phyloP scores from a whole-genome alignment of 1,139 yeast genomes.

The Hansenula sp. region DNA sequence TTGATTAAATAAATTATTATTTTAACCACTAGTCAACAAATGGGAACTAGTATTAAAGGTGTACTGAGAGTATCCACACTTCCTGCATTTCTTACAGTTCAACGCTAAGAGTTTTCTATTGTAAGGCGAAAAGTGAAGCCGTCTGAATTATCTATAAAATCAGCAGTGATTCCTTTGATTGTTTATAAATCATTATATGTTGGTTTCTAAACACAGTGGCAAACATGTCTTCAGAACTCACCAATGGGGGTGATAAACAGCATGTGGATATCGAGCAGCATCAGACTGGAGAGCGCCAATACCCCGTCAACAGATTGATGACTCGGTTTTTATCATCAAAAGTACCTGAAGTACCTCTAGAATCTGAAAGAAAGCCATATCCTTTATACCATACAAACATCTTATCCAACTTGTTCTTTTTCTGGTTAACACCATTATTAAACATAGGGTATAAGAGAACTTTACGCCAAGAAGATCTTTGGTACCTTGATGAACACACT shows the following conservation, averaged over 20 bases:
- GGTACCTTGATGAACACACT: slow-evolving; percentile 43
- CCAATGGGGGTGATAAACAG: too few species aligned
- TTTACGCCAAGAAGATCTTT: slow-evolving; percentile 59
- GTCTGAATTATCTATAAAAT: too few species aligned
- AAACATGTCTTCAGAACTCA: neutral
- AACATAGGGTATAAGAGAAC: slow-evolving; percentile 62
- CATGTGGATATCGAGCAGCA: neutral
- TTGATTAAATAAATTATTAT: too few species aligned
- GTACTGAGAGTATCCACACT: too few species aligned
- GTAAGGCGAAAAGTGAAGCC: too few species aligned
- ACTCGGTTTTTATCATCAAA: slow-evolving; percentile 31
- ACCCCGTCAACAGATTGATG: slow-evolving; percentile 27
- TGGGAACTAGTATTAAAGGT: too few species aligned
- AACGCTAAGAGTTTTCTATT: too few species aligned
- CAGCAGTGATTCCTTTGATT: too few species aligned
- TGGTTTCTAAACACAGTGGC: too few species aligned
- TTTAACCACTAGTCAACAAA: too few species aligned
- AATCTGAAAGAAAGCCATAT: slow-evolving; percentile 40
- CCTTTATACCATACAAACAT: slow-evolving; percentile 34
- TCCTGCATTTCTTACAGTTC: too few species aligned
- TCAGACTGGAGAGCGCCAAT: neutral
- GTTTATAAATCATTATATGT: too few species aligned
- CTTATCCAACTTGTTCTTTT: slow-evolving; percentile 35
- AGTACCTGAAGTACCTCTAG: slow-evolving; percentile 48
- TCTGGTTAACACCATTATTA: slow-evolving; percentile 56